phyloP scores from a whole-genome alignment of 2,329 filamentous ascomycete genomes.

The Pestalotiopsis fici region DNA sequence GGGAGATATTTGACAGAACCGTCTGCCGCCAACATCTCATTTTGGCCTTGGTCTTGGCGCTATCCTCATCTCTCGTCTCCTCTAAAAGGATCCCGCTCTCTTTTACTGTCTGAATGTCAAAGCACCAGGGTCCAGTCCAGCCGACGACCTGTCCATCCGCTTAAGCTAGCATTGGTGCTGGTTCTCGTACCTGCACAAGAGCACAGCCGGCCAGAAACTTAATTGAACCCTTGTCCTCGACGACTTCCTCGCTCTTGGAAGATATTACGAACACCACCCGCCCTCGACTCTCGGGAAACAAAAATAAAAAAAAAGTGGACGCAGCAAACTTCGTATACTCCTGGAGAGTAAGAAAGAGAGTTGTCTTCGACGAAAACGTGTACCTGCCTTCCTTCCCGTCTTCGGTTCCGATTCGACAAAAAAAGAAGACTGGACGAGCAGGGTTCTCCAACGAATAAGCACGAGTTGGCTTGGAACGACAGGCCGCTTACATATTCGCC shows the following conservation, averaged over 20 bases:
- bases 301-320: neutral
- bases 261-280: neutral
- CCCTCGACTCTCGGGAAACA: neutral
- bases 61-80: neutral
- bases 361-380: neutral
- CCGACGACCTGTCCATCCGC: neutral
- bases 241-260: neutral
- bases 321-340: constrained; percentile 1
- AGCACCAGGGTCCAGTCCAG: neutral
- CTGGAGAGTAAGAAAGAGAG: neutral
- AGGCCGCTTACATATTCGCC: constrained; percentile 5
- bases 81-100: neutral
- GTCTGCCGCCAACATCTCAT: neutral
- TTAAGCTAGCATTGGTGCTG: neutral
- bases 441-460: neutral
- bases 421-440: neutral
- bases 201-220: neutral
- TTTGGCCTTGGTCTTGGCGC: neutral
- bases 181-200: neutral
- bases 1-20: neutral
- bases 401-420: neutral
- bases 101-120: neutral
- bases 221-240: neutral
- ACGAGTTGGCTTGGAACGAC: neutral
- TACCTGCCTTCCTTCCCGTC: neutral